Conservation (phyloP, 1,139 yeast species). For the Pichia sp. region DNA sequence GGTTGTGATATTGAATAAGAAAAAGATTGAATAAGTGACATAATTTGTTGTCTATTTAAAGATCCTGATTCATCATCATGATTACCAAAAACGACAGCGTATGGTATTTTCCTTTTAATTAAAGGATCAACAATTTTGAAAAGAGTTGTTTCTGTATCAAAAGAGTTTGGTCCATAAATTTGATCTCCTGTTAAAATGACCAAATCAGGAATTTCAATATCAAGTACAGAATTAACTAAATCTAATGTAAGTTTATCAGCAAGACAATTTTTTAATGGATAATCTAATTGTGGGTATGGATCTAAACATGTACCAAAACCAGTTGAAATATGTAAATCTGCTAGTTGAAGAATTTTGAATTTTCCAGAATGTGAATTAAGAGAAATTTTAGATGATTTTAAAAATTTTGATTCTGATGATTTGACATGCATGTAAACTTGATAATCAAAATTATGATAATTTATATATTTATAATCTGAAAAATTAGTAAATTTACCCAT, state of each 20-base stretch:
- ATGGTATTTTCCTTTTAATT: slow-evolving; percentile 62
- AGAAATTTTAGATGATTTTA: no score
- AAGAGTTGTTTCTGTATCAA: slow-evolving; percentile 73
- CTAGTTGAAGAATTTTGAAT: slow-evolving; percentile 76
- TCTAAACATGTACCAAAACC: slow-evolving; percentile 73
- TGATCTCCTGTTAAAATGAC: slow-evolving; percentile 88
- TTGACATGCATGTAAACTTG: slow-evolving; percentile 20
- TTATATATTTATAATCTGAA: slow-evolving; percentile 1
- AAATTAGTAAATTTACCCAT: slow-evolving; percentile 1
- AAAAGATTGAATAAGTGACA: slow-evolving; percentile 47
- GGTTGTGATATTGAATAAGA: slow-evolving; percentile 61
- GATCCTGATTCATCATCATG: slow-evolving; percentile 85
- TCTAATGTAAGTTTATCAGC: slow-evolving; percentile 68
- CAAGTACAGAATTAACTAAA: slow-evolving; percentile 60
- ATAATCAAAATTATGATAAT: slow-evolving; percentile 19
- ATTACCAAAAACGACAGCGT: slow-evolving; percentile 74
- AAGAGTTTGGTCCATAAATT: slow-evolving; percentile 60
- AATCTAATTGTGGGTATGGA: slow-evolving; percentile 44
- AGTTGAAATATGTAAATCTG: slow-evolving; percentile 80
- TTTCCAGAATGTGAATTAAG: no score
- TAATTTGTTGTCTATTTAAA: slow-evolving; percentile 52
- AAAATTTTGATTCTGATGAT: no score
- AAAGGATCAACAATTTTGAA: slow-evolving; percentile 74
- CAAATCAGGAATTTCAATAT: slow-evolving; percentile 68
- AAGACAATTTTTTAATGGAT: slow-evolving; percentile 40